Evolutionary conservation across 306 rosid genomes (phyloP).

Genomic region (Lithocarpus polystachyus): DNA sequence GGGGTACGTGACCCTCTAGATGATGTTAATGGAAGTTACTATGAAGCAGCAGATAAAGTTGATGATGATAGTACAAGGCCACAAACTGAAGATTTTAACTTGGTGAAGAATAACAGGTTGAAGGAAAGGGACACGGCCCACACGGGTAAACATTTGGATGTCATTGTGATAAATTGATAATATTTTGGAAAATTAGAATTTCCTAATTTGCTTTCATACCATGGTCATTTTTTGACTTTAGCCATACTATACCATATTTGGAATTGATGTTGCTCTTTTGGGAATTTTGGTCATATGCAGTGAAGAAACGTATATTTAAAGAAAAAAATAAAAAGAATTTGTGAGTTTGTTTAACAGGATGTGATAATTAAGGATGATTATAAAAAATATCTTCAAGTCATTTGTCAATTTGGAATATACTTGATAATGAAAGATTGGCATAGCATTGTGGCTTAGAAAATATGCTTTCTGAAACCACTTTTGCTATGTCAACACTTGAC

Average conservation of each 20-base stretch:
- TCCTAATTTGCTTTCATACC: background rate
- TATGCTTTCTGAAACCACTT: background rate
- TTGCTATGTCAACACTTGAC: background rate
- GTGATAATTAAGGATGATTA: too few species aligned
- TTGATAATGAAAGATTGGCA: background rate
- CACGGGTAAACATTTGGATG: slow-evolving; percentile 35
- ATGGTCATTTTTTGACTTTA: background rate
- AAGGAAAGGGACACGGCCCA: slow-evolving; percentile 34
- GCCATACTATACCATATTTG: background rate
- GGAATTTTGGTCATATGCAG: background rate
- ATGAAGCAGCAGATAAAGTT: slow-evolving; percentile 22
- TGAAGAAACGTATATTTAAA: background rate
- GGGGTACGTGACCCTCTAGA: slow-evolving; percentile 47
- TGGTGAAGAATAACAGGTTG: slow-evolving; percentile 47
- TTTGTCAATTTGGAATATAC: background rate
- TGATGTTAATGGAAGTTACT: slow-evolving; percentile 23
- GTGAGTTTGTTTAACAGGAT: too few species aligned
- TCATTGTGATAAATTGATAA: background rate
- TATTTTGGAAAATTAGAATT: background rate
- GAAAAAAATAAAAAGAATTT: background rate
- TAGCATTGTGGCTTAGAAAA: background rate
- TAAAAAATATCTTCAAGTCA: background rate
- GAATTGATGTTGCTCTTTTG: background rate
- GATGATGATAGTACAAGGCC: slow-evolving; percentile 12
- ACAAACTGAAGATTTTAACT: slow-evolving; percentile 30